Conservation (phyloP, 352 stramenopile genomes). For the Phytophthora cactorum region DNA sequence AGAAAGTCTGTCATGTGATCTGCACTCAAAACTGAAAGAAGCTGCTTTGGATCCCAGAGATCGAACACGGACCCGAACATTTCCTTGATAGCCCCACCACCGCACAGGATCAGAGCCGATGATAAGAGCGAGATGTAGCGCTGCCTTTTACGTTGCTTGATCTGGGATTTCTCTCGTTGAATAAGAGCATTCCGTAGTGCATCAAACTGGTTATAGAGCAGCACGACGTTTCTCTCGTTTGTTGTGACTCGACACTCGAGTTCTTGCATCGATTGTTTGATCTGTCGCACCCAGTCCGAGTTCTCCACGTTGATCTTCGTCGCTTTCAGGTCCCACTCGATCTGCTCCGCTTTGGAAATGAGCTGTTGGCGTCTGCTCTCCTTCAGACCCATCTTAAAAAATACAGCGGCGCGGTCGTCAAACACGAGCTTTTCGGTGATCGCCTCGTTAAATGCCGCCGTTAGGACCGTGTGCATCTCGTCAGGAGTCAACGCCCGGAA, state of each 20-base stretch:
- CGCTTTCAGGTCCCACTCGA: slow-evolving; percentile 32
- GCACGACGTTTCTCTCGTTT: background rate
- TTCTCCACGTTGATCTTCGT: slow-evolving; percentile 46
- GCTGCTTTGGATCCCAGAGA: slow-evolving; percentile 2
- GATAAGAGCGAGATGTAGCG: slow-evolving; percentile 14
- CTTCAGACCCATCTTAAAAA: slow-evolving; percentile 44
- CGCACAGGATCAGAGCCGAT: slow-evolving; percentile 11
- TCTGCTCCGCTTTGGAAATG: slow-evolving; percentile 20
- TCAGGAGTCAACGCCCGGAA: slow-evolving; percentile 1
- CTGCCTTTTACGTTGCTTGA: background rate
- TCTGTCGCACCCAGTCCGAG: slow-evolving; percentile 42
- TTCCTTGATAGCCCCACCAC: slow-evolving; percentile 1
- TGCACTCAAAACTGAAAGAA: background rate
- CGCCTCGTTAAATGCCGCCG: slow-evolving; percentile 26
- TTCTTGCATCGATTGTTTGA: slow-evolving; percentile 32
- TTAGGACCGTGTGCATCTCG: slow-evolving; percentile 21
- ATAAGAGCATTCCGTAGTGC: slow-evolving; percentile 10
- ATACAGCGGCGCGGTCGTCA: slow-evolving; percentile 33
- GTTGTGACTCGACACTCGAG: slow-evolving; percentile 5
- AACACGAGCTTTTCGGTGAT: slow-evolving; percentile 37
- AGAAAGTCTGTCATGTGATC: slow-evolving; percentile 5
- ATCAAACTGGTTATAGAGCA: slow-evolving; percentile 12
- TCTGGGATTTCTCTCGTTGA: slow-evolving; percentile 2
- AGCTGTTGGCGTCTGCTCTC: slow-evolving; percentile 14
- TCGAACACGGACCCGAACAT: slow-evolving; percentile 4